phyloP scores from a whole-genome alignment of 495 filamentous ascomycete genomes.

The Glarea lozoyensis region DNA sequence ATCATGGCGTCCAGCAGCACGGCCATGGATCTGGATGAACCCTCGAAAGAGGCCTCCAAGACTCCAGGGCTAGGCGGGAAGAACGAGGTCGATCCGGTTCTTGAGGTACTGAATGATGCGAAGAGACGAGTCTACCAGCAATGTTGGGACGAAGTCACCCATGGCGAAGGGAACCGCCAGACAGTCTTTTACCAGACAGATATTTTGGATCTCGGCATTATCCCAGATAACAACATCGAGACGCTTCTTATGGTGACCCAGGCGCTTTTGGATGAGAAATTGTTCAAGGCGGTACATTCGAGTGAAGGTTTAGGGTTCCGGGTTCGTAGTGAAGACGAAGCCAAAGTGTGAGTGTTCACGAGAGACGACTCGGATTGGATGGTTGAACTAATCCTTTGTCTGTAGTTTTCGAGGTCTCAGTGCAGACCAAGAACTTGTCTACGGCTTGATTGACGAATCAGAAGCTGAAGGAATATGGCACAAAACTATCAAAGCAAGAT shows the following conservation, averaged over 20 bases:
- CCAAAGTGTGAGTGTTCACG: constrained; percentile 50
- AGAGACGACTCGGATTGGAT: neutral
- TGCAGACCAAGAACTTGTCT: constrained; percentile 70
- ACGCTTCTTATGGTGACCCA: constrained; percentile 54
- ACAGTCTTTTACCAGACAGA: constrained; percentile 59
- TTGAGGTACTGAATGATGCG: no score
- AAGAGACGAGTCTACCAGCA: no score
- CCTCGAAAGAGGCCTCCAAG: no score
- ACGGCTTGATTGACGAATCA: constrained; percentile 74
- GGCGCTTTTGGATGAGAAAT: constrained; percentile 53
- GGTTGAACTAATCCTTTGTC: neutral
- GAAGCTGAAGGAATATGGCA: constrained; percentile 82
- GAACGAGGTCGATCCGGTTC: no score
- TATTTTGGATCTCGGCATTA: constrained; percentile 48
- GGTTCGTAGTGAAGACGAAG: constrained; percentile 57
- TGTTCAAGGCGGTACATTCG: constrained; percentile 51
- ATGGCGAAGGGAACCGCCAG: constrained; percentile 23
- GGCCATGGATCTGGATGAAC: neutral
- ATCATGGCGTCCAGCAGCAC: constrained; percentile 14
- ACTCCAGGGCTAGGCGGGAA: no score
- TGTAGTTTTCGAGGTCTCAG: constrained; percentile 55
- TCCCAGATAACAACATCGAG: constrained; percentile 48
- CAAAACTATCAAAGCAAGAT: constrained; percentile 61
- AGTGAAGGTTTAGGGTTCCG: constrained; percentile 54
- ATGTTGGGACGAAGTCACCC: neutral